Evolutionary conservation across 371 early-diverging fungal species (phyloP).

Genomic region (Funneliformis caledonium): DNA sequence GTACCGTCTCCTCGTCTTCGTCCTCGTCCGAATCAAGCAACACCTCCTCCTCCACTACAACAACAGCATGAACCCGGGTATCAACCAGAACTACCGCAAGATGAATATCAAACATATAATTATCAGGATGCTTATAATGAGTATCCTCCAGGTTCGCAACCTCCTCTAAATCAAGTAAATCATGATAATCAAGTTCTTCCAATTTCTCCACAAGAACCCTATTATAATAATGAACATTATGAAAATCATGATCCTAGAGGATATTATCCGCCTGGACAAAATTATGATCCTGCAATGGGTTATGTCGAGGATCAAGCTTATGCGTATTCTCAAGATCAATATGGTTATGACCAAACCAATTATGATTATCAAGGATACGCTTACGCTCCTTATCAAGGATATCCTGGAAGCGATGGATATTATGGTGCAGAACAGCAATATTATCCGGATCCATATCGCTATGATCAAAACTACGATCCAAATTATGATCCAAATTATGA

Average conservation of each 20-base stretch:
- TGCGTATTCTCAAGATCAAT: conserved; percentile 23
- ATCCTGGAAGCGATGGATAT: conserved; percentile 43
- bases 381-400: conserved; percentile 44
- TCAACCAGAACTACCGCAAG: not conserved
- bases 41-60: not conserved
- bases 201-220: conserved; percentile 30
- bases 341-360: conserved; percentile 41
- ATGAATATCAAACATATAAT: conserved; percentile 12
- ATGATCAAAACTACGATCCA: not conserved
- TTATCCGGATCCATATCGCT: conserved; percentile 35
- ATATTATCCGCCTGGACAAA: conserved; percentile 16
- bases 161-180: conserved; percentile 43
- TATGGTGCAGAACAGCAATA: conserved; percentile 40
- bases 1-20: not conserved
- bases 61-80: not conserved
- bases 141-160: conserved; percentile 31
- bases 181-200: not conserved
- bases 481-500: not conserved
- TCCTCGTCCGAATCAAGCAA: conserved; percentile 31
- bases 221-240: not conserved
- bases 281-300: conserved; percentile 5
- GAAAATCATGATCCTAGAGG: not conserved
- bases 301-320: conserved; percentile 28
- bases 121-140: not conserved
- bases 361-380: conserved; percentile 44